Conservation (phyloP, 371 early-diverging fungal species). For the Apophysomyces elegans region DNA sequence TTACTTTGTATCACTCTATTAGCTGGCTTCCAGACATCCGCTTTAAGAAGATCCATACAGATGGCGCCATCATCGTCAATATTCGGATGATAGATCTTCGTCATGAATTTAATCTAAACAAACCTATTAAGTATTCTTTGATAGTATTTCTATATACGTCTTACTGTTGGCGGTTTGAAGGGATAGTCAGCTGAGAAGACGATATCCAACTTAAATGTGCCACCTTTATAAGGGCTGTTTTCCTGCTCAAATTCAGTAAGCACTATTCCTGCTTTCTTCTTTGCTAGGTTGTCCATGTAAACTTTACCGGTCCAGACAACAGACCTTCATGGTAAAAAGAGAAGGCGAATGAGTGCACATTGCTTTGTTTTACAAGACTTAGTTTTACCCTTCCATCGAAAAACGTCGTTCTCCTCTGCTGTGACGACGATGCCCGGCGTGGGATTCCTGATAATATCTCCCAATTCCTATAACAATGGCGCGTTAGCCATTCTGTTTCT, state of each 20-base stretch:
- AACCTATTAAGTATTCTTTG: neutral
- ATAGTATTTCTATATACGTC: constrained; percentile 2
- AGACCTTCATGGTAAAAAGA: constrained; percentile 20
- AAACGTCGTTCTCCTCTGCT: constrained; percentile 66
- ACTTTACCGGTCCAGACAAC: constrained; percentile 46
- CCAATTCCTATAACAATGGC: constrained; percentile 63
- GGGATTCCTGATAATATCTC: constrained; percentile 72
- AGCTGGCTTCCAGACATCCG: constrained; percentile 94
- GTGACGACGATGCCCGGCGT: constrained; percentile 70
- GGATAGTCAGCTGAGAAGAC: constrained; percentile 88
- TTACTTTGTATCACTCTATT: constrained; percentile 70
- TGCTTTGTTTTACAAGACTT: no score
- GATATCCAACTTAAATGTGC: constrained; percentile 82
- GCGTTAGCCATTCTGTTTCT: no score
- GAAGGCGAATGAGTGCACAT: neutral
- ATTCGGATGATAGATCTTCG: constrained; percentile 94
- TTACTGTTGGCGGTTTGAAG: constrained; percentile 89
- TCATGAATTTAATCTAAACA: constrained; percentile 78
- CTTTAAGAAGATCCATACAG: constrained; percentile 80
- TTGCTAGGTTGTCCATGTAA: no score
- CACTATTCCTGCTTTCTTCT: neutral
- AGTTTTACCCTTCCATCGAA: constrained; percentile 77
- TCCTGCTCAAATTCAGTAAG: constrained; percentile 24
- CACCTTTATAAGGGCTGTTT: constrained; percentile 83
- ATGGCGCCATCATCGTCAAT: constrained; percentile 87